phyloP scores from a whole-genome alignment of 2,329 filamentous ascomycete genomes.

The Lachnellula arida region DNA sequence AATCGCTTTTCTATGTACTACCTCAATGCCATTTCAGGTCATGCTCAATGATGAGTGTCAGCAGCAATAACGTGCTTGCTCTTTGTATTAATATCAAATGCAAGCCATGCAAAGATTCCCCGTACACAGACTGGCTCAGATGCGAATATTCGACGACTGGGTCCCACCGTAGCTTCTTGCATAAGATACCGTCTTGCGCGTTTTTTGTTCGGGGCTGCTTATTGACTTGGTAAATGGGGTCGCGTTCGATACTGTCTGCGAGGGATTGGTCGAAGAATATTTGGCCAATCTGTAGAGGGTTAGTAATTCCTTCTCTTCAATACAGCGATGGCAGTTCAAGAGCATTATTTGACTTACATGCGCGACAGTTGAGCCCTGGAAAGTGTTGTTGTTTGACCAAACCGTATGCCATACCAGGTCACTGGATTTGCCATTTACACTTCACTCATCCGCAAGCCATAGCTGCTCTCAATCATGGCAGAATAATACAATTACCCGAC shows the following conservation, averaged over 20 bases:
- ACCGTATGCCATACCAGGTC: background rate
- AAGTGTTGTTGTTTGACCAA: constrained; percentile 38
- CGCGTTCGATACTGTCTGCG: constrained; percentile 44
- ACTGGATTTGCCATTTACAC: too few relatives aligned
- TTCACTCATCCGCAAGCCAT: too few relatives aligned
- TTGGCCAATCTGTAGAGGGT: constrained; percentile 43
- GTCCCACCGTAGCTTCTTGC: constrained; percentile 41
- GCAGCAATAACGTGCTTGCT: background rate
- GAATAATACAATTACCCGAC: too few relatives aligned
- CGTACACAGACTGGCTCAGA: constrained; percentile 46
- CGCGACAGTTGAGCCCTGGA: constrained; percentile 45
- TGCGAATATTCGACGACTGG: constrained; percentile 53
- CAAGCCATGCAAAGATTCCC: constrained; percentile 54
- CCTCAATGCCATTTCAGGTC: background rate
- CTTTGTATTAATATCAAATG: constrained; percentile 39
- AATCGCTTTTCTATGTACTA: too few relatives aligned
- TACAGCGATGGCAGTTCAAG: background rate
- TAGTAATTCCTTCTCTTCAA: background rate
- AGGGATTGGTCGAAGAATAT: constrained; percentile 60
- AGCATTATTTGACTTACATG: constrained; percentile 40
- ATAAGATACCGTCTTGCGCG: constrained; percentile 43
- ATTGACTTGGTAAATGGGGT: constrained; percentile 43
- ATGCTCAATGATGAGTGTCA: background rate
- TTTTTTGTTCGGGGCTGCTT: constrained; percentile 43
- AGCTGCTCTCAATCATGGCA: too few relatives aligned